A percentile compares a stretch with the other conserved stretches of the same genome.
These are phyloP conservation scores for Aquilaria sinensis DNA, from an alignment of 345 rosid genomes.

Conservation along the genomic window DNA sequence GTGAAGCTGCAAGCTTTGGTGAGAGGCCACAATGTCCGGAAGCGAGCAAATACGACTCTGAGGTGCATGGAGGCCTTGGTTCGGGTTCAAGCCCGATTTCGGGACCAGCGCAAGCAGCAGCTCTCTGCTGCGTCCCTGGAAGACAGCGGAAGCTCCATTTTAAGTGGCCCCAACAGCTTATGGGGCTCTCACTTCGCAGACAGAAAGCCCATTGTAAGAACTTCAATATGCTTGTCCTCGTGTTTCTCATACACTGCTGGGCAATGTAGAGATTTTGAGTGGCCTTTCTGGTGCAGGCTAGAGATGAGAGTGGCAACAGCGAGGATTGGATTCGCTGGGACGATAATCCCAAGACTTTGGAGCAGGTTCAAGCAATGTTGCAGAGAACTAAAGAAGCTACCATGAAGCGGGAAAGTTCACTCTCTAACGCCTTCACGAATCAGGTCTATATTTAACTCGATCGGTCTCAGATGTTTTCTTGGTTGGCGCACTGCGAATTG, in stretches of 20 bases:
- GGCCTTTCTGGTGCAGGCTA: slow-evolving; percentile 20
- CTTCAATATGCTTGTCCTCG: neutral
- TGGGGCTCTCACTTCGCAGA: slow-evolving; percentile 18
- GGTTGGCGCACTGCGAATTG: slow-evolving; percentile 3
- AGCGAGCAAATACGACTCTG: slow-evolving; percentile 59
- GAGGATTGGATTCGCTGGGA: slow-evolving; percentile 30
- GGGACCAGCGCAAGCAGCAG: slow-evolving; percentile 43
- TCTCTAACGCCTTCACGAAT: slow-evolving; percentile 53
- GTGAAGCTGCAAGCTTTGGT: slow-evolving; percentile 91
- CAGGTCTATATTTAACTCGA: slow-evolving; percentile 28
- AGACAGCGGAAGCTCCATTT: slow-evolving; percentile 21
- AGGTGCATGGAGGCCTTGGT: slow-evolving; percentile 68
- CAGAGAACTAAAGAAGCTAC: slow-evolving; percentile 32
- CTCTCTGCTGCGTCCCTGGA: slow-evolving; percentile 24
- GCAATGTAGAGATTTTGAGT: neutral
- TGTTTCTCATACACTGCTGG: neutral
- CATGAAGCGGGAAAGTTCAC: slow-evolving; percentile 31
- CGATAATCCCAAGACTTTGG: slow-evolving; percentile 19
- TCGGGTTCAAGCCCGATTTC: slow-evolving; percentile 61
- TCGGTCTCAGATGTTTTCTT: neutral
- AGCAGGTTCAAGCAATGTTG: slow-evolving; percentile 29
- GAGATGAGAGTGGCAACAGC: slow-evolving; percentile 34
- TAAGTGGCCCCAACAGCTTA: slow-evolving; percentile 25
- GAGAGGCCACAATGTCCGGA: slow-evolving; percentile 78
- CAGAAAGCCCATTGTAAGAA: slow-evolving; percentile 18